phyloP scores from a whole-genome alignment of 345 rosid species.

The Zanthoxylum bungeanum region DNA sequence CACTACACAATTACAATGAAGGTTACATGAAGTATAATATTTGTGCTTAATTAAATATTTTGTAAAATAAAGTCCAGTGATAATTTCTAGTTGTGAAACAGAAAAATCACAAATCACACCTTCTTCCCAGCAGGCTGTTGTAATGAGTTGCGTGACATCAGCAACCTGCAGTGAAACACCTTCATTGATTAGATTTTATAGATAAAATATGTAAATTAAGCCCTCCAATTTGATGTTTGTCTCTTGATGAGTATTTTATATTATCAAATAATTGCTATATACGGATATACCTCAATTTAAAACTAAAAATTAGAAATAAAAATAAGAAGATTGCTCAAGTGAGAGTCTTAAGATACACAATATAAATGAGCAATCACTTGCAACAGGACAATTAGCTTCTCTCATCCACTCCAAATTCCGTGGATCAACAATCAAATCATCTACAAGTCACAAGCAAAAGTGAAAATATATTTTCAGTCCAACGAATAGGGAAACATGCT shows the following conservation, averaged over 20 bases:
- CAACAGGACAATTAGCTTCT: constrained; percentile 94
- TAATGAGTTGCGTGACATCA: constrained; percentile 86
- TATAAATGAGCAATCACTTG: constrained; percentile 36
- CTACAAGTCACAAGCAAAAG: constrained; percentile 41
- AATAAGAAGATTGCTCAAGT: neutral
- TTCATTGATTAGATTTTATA: neutral
- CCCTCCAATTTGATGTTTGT: neutral
- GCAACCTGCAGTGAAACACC: constrained; percentile 63
- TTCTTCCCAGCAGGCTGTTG: constrained; percentile 97
- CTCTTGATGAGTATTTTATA: neutral
- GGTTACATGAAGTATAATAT: neutral
- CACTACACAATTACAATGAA: neutral
- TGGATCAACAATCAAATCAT: constrained; percentile 94
- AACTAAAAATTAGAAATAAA: neutral
- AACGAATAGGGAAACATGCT: constrained; percentile 7
- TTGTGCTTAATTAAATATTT: neutral
- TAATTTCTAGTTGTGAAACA: neutral
- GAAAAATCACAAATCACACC: constrained; percentile 36
- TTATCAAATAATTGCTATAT: neutral
- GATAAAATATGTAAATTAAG: constrained; percentile 3
- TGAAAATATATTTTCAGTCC: constrained; percentile 19
- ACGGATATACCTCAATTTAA: neutral
- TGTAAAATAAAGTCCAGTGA: neutral
- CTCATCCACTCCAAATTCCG: constrained; percentile 96
- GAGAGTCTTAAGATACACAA: neutral